Evolutionary conservation across 768 basidiomycete species (phyloP), one percentile per base, ranked within the genome.

Genomic region (Boletus rex-veris): DNA sequence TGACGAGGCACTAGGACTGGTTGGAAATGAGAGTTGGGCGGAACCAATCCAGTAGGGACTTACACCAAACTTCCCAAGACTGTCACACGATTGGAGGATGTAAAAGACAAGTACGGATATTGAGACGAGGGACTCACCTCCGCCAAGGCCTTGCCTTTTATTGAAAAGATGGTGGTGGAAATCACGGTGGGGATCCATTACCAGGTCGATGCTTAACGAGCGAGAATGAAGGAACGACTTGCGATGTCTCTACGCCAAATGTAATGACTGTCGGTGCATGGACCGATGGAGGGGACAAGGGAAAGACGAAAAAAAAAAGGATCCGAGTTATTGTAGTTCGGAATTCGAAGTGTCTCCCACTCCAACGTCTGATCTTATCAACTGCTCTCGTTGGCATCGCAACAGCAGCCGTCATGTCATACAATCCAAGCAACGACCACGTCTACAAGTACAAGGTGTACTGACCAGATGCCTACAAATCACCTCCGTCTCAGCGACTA

Each of bases 351-450:
- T 11, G n/a, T 33, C 45, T 64, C 58, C 51, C 62, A 57, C 64
- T 58, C 50, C 62, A 10, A 53, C 33, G 19, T 11, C 7, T 16
- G n/a, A 28, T 31, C 31, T 35, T 36, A 24, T 35, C 4, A 12
- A 10, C 19, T 54, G 8, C 12, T 2, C 3, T 2, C 3, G 68
- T 70, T 70, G 68, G 70, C 68, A 68, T 71, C 68, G 59, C 70
- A 39, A 71, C 70, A 45, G 26, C 11, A 31, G 16, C 26, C 26
- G 7, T n/a, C n/a, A n/a, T n/a, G n/a, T 28, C 26, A 43, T 48
- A 56, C 41, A 48, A 48, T 18, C 31, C 44, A 48, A 48, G 33
- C 40, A 45, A 47, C 28, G 21, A 21, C 3, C 8, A 15, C 10
- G 15, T 7, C 21, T 48, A 48, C 46, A 16, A 47, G 15, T 48